Evolutionary conservation across 306 rosid genomes (phyloP).

Genomic region (Prunus dulcis): DNA sequence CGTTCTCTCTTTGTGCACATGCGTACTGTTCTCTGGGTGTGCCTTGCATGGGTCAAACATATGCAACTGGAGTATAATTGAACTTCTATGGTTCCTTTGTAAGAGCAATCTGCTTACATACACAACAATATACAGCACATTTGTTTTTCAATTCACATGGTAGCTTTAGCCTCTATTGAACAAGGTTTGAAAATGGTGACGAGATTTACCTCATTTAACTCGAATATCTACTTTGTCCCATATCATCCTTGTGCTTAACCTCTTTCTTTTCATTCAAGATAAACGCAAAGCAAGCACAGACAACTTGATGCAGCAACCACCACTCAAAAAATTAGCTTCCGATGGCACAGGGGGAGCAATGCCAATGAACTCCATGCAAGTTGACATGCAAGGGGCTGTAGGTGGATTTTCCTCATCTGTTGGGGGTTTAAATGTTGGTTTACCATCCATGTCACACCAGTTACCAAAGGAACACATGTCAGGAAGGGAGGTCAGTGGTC

Average conservation of each 20-base stretch:
- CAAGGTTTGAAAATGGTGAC: background rate
- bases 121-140: background rate
- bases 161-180: background rate
- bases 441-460: conserved; percentile 40
- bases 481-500: conserved; percentile 50
- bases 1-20: background rate
- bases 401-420: conserved; percentile 48
- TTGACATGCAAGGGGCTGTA: conserved; percentile 59
- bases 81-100: background rate
- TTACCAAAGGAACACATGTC: conserved; percentile 36
- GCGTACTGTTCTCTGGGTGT: background rate
- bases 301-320: conserved; percentile 68
- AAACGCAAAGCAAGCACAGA: conserved; percentile 76
- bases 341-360: conserved; percentile 55
- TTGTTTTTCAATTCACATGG: background rate
- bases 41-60: background rate
- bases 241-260: background rate
- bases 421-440: conserved; percentile 36
- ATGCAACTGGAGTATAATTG: background rate
- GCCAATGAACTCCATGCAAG: conserved; percentile 75
- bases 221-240: background rate
- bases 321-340: conserved; percentile 58
- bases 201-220: background rate
- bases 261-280: conserved; percentile 36
- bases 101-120: background rate